These are phyloP conservation scores for Yarrowia sp. DNA, from an alignment of 805 yeast genomes.

Conservation along the genomic window DNA sequence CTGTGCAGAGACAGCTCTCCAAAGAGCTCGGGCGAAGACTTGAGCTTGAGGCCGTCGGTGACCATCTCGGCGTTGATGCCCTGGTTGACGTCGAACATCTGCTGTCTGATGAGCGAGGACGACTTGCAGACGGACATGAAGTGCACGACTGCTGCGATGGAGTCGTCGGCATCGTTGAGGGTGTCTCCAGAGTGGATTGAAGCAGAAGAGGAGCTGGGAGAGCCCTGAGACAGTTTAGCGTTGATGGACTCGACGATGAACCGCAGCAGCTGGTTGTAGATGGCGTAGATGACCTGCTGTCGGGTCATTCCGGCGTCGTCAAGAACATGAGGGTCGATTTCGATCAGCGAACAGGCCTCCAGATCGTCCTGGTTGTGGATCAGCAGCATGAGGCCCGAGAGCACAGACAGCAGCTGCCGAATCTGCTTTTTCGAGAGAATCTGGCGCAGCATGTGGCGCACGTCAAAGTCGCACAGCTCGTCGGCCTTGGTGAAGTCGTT, in stretches of 20 bases:
- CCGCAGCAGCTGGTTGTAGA: constrained; percentile 39
- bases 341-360: constrained; percentile 44
- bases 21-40: constrained; percentile 32
- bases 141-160: constrained; percentile 35
- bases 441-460: constrained; percentile 14
- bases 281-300: constrained; percentile 38
- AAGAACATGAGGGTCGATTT: constrained; percentile 38
- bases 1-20: constrained; percentile 15
- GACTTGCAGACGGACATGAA: constrained; percentile 43
- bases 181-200: constrained; percentile 24
- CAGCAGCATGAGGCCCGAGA: constrained; percentile 43
- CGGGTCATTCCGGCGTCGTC: constrained; percentile 32
- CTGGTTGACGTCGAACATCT: constrained; percentile 39
- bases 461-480: constrained; percentile 14
- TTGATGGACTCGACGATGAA: constrained; percentile 40
- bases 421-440: constrained; percentile 28
- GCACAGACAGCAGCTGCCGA: constrained; percentile 38
- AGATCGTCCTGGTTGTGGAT: constrained; percentile 42
- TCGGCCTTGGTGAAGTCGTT: constrained; percentile 14
- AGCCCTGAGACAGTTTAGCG: constrained; percentile 37
- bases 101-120: constrained; percentile 33
- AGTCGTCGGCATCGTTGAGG: constrained; percentile 30
- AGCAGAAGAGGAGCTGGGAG: constrained; percentile 5
- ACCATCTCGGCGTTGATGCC: constrained; percentile 43
- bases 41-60: constrained; percentile 39